Evolutionary conservation across 148 eudicot species (phyloP).

Genomic region (Amaranthus palmeri): DNA sequence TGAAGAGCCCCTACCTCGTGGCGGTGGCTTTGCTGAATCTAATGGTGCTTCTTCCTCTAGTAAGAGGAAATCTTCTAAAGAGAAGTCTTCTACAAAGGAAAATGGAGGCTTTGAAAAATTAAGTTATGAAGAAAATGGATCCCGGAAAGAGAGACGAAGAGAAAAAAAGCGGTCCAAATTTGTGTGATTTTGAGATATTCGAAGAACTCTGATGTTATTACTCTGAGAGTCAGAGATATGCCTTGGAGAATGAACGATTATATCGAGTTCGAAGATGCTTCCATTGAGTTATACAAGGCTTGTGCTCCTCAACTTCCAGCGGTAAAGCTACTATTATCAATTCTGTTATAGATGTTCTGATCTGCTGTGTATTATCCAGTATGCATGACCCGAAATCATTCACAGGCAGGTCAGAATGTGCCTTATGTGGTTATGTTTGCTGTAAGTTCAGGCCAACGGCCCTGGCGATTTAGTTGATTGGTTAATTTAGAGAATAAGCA

Average conservation of each 20-base stretch:
- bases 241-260: neutral
- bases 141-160: conserved; percentile 28
- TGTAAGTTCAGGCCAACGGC: neutral
- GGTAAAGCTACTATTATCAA: neutral
- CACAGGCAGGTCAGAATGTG: neutral
- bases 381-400: neutral
- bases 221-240: neutral
- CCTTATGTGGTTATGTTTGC: neutral
- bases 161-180: conserved; percentile 36
- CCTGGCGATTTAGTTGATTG: neutral
- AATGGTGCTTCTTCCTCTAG: conserved; percentile 38
- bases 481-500: conserved; percentile 4
- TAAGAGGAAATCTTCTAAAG: conserved; percentile 42
- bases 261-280: neutral
- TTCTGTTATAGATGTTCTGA: neutral
- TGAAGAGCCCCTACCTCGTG: conserved; percentile 70
- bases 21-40: conserved; percentile 36
- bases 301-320: neutral
- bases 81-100: conserved; percentile 39
- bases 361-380: neutral
- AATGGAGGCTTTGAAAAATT: conserved; percentile 22
- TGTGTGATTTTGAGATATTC: neutral
- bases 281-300: too few relatives aligned
- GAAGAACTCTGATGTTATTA: neutral
- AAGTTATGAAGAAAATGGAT: conserved; percentile 17